A percentile compares a stretch with the other conserved stretches of the same genome.
Evolutionary conservation across 768 basidiomycete genomes (phyloP).

Genomic region (Gautieria morchelliformis): DNA sequence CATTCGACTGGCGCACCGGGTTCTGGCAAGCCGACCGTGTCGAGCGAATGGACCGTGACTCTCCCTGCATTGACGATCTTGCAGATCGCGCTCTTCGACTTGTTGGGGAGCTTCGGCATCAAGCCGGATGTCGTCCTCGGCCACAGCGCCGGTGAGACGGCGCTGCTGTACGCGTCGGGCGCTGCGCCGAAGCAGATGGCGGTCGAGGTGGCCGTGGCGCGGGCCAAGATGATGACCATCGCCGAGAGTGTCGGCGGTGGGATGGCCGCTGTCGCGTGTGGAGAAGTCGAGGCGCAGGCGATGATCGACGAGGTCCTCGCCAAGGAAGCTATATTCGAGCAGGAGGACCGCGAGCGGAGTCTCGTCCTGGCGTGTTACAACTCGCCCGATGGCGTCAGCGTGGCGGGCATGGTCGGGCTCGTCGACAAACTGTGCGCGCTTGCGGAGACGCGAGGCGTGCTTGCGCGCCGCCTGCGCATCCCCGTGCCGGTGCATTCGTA

Average conservation of each 20-base stretch:
- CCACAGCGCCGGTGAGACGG: constrained; percentile 41
- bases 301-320: constrained; percentile 20
- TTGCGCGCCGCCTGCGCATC: constrained; percentile 30
- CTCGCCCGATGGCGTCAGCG: constrained; percentile 25
- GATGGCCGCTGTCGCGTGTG: constrained; percentile 37
- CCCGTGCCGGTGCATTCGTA: constrained; percentile 30
- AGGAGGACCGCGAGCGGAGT: not conserved
- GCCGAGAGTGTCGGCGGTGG: constrained; percentile 26
- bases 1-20: not conserved
- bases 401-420: constrained; percentile 23
- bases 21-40: not conserved
- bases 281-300: constrained; percentile 18
- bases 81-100: constrained; percentile 37
- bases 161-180: constrained; percentile 34
- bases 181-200: constrained; percentile 31
- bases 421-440: constrained; percentile 23
- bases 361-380: constrained; percentile 34
- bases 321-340: constrained; percentile 11
- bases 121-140: constrained; percentile 32
- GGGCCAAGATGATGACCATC: constrained; percentile 26
- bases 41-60: constrained; percentile 24
- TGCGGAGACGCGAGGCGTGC: constrained; percentile 20
- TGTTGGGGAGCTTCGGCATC: constrained; percentile 26
- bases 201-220: constrained; percentile 33
- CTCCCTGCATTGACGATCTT: constrained; percentile 34